Conservation (phyloP, 495 filamentous ascomycete genomes). For the Darksidea phi region DNA sequence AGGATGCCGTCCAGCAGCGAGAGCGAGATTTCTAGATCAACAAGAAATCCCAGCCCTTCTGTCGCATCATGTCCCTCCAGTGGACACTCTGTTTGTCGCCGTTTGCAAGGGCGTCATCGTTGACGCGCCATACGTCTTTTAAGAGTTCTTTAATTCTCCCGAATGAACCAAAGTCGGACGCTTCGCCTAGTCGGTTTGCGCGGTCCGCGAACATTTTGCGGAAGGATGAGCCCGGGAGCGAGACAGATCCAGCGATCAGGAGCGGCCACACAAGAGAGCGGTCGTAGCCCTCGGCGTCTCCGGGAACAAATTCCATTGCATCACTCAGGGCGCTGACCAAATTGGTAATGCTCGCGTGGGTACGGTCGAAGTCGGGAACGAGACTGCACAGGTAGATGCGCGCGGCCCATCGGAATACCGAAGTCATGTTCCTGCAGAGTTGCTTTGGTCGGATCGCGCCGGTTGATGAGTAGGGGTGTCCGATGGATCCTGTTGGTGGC, state of each 20-base stretch:
- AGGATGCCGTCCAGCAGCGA: slow-evolving; percentile 38
- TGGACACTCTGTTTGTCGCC: slow-evolving; percentile 65
- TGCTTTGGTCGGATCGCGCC: slow-evolving; percentile 78
- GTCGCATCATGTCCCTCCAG: slow-evolving; percentile 94
- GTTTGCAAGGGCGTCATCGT: slow-evolving; percentile 54
- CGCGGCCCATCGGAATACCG: slow-evolving; percentile 86
- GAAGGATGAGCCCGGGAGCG: slow-evolving; percentile 67
- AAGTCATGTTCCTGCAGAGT: slow-evolving; percentile 80
- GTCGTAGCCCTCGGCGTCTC: slow-evolving; percentile 79
- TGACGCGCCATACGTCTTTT: slow-evolving; percentile 76
- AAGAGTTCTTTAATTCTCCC: slow-evolving; percentile 78
- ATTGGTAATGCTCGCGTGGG: slow-evolving; percentile 64
- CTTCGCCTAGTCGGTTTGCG: slow-evolving; percentile 66
- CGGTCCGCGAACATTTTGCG: slow-evolving; percentile 72
- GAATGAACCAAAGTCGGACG: slow-evolving; percentile 78
- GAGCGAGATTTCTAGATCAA: slow-evolving; percentile 64
- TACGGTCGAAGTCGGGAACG: slow-evolving; percentile 79
- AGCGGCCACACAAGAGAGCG: slow-evolving; percentile 91
- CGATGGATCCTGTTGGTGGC: slow-evolving; percentile 37
- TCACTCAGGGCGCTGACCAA: slow-evolving; percentile 72
- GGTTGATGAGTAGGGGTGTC: slow-evolving; percentile 49
- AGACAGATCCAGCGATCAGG: slow-evolving; percentile 77
- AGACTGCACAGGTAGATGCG: slow-evolving; percentile 93
- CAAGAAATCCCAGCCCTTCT: slow-evolving; percentile 88
- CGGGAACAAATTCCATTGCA: slow-evolving; percentile 73